A percentile compares a stretch with the other conserved stretches of the same genome.
phyloP scores from a whole-genome alignment of 257 asterid genomes.

The Rehmannia glutinosa region DNA sequence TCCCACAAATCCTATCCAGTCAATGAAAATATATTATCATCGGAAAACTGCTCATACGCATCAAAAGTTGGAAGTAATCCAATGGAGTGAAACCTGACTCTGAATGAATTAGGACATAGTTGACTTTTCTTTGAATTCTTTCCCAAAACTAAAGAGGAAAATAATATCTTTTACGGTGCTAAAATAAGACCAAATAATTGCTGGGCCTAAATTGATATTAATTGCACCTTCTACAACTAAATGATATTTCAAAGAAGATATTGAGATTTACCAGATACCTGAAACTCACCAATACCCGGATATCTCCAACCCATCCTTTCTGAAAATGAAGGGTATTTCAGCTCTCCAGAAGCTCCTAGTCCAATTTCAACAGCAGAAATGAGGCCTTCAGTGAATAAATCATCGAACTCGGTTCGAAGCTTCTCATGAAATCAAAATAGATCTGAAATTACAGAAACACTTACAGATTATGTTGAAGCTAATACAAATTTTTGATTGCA shows the following conservation, averaged over 20 bases:
- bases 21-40: too few relatives aligned
- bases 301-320: slow-evolving; percentile 81
- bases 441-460: slow-evolving; percentile 45
- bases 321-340: slow-evolving; percentile 69
- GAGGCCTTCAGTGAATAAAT: slow-evolving; percentile 55
- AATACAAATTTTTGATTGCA: background rate
- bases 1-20: background rate
- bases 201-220: background rate
- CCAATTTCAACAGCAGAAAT: slow-evolving; percentile 74
- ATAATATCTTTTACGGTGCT: too few relatives aligned
- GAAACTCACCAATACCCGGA: slow-evolving; percentile 90
- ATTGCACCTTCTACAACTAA: background rate
- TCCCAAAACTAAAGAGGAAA: too few relatives aligned
- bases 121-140: too few relatives aligned
- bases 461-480: background rate
- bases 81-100: too few relatives aligned
- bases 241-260: slow-evolving; percentile 11
- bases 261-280: slow-evolving; percentile 41
- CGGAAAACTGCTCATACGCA: too few relatives aligned
- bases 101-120: too few relatives aligned
- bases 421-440: slow-evolving; percentile 75
- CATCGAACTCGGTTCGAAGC: slow-evolving; percentile 73
- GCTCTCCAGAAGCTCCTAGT: slow-evolving; percentile 73
- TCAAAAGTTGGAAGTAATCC: too few relatives aligned
- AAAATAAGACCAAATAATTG: background rate